Percentiles rank a stretch among this genome's conserved stretches.
Evolutionary conservation across 768 basidiomycete genomes (phyloP).

Genomic region (Udeniomyces megalosporus): DNA sequence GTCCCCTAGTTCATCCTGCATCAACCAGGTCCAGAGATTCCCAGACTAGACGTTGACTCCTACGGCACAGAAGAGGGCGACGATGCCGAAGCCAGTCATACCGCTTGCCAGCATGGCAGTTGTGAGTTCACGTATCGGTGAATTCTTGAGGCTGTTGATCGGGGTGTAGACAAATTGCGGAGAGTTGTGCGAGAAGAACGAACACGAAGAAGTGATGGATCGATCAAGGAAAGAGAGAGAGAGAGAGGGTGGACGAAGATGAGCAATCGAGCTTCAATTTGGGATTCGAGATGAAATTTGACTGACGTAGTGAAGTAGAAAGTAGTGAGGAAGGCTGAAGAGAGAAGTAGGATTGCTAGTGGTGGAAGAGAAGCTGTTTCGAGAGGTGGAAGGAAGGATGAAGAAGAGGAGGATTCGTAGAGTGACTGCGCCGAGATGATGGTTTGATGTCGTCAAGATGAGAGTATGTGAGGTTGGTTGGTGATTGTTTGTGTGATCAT

Average conservation of each 20-base stretch:
- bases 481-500: no score
- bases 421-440: not conserved
- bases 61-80: conserved; percentile 69
- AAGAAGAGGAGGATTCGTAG: no score
- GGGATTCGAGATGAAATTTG: not conserved
- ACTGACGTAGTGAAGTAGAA: conserved; percentile 70
- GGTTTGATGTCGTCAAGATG: no score
- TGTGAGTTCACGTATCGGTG: conserved; percentile 47
- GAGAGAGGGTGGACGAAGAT: not conserved
- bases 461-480: no score
- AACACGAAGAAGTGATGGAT: no score
- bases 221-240: not conserved
- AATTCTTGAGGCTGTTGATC: conserved; percentile 67
- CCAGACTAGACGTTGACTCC: conserved; percentile 55
- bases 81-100: conserved; percentile 74
- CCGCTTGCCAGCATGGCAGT: conserved; percentile 58
- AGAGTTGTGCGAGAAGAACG: not conserved
- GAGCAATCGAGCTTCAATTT: no score
- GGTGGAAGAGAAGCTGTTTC: conserved; percentile 53
- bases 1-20: not conserved
- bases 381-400: conserved; percentile 50
- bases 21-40: not conserved
- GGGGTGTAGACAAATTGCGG: conserved; percentile 19
- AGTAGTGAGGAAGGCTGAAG: conserved; percentile 60
- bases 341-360: conserved; percentile 55